Conservation (phyloP, 306 rosid genomes). For the Adenanthera pavonina region DNA sequence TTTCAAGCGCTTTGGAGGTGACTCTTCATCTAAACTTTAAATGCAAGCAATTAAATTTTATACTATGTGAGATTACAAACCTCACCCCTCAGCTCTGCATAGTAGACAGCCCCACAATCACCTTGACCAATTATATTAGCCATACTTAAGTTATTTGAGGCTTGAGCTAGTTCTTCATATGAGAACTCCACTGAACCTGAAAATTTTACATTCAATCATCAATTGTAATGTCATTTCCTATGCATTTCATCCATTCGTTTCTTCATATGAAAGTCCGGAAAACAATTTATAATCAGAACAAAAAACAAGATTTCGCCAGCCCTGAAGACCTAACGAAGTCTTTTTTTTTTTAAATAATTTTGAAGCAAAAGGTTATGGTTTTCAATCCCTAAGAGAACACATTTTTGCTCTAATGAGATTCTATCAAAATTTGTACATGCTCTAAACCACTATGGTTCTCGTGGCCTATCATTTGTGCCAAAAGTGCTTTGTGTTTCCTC, state of each 20-base stretch:
- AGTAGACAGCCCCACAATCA: constrained; percentile 88
- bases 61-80: constrained; percentile 50
- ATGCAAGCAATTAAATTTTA: neutral
- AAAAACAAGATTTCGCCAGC: neutral
- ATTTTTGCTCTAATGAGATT: neutral
- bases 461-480: neutral
- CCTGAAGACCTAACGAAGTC: neutral
- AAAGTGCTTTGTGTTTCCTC: too few relatives aligned
- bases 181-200: constrained; percentile 74
- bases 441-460: neutral
- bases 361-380: neutral
- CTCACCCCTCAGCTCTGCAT: constrained; percentile 94
- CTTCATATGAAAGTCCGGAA: constrained; percentile 7
- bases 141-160: constrained; percentile 76
- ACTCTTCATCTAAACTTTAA: neutral
- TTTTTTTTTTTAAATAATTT: neutral
- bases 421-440: neutral
- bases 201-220: constrained; percentile 34
- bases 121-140: constrained; percentile 89
- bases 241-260: neutral
- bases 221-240: neutral
- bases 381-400: neutral
- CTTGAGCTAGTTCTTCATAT: constrained; percentile 77
- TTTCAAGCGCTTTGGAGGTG: too few relatives aligned
- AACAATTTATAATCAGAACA: neutral